Evolutionary conservation across 1,284 basidiomycete species (phyloP).

Genomic region (Boletus hoseneyae): DNA sequence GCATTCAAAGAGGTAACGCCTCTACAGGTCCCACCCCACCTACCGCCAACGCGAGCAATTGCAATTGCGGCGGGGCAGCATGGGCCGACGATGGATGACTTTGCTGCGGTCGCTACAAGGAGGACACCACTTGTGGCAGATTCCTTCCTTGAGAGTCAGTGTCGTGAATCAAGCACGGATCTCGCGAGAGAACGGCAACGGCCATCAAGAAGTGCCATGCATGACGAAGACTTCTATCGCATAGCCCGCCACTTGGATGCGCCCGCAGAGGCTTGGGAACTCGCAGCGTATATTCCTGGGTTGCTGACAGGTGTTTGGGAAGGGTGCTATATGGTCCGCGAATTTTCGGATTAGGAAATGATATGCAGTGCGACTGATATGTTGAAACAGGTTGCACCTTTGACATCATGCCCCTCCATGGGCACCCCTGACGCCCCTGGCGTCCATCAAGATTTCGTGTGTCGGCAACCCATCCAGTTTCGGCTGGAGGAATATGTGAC

Average conservation of each 20-base stretch:
- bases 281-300: constrained; percentile 37
- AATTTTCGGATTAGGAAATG: constrained; percentile 17
- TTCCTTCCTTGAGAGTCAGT: constrained; percentile 25
- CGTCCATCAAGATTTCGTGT: constrained; percentile 29
- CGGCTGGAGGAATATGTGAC: constrained; percentile 30
- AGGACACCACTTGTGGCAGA: constrained; percentile 47
- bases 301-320: constrained; percentile 54
- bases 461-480: constrained; percentile 36
- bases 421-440: constrained; percentile 7
- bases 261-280: constrained; percentile 28
- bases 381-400: constrained; percentile 28
- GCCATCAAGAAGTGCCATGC: constrained; percentile 34
- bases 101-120: constrained; percentile 30
- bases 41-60: constrained; percentile 45
- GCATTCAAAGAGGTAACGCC: constrained; percentile 45
- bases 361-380: constrained; percentile 19
- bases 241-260: constrained; percentile 26
- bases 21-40: constrained; percentile 44
- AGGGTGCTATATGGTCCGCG: constrained; percentile 50
- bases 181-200: constrained; percentile 32
- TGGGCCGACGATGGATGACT: constrained; percentile 54
- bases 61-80: constrained; percentile 40
- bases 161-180: constrained; percentile 34
- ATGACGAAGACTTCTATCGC: constrained; percentile 43
- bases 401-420: constrained; percentile 17